Evolutionary conservation across 495 filamentous ascomycete species (phyloP), one percentile per base, ranked within the genome.

Genomic region (Cenococcum geophilum): DNA sequence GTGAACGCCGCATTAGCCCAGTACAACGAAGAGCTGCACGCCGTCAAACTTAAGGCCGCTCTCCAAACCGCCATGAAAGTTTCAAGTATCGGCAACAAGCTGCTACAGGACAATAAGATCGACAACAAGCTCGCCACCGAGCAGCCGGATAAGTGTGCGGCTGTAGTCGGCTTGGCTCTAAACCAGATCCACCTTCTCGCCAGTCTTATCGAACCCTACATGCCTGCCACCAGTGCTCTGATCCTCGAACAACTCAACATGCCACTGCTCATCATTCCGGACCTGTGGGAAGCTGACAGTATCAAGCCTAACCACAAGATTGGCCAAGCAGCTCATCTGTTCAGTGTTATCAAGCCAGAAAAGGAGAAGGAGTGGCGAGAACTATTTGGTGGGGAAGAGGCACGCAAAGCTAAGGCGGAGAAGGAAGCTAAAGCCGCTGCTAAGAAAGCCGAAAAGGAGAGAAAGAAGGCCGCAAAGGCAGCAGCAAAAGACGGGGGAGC

Each of bases 331-430:
- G 79, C 82, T 61, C 87, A 92, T 64, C 78, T 97, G 36, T 97
- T 97, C 77, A 80, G 82, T n/a, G 78, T 76, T 52, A 96, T 96
- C 62, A 86, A 92, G 57, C 79, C 86, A 18, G 87, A 87, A 76
- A 92, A 90, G 76, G 87, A 86, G 20, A 79, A 85, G 22, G 85
- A 89, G 70, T 97, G 92, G 92, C 83, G 85, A 56, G 82, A 85
- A 40, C 76, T 77, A 67, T 97, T 87, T 70, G 92, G 92, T 36
- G 90, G 90, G 34, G 86, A 88, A 68, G 86, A 82, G 57, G 76
- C 82, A 55, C 67, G 79, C 34, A 72, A 78, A 61, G 79, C 79
- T 69, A 82, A 89, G 71, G 87, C 86, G 57, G 83, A 89, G 51
- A 85, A 85, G 14, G 73, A 67, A 42, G 70, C 65, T 21, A 73